Percentiles rank a stretch among this genome's conserved stretches.
Evolutionary conservation across 2,329 filamentous ascomycete species (phyloP).

Genomic region (Penicillium oxalicum): DNA sequence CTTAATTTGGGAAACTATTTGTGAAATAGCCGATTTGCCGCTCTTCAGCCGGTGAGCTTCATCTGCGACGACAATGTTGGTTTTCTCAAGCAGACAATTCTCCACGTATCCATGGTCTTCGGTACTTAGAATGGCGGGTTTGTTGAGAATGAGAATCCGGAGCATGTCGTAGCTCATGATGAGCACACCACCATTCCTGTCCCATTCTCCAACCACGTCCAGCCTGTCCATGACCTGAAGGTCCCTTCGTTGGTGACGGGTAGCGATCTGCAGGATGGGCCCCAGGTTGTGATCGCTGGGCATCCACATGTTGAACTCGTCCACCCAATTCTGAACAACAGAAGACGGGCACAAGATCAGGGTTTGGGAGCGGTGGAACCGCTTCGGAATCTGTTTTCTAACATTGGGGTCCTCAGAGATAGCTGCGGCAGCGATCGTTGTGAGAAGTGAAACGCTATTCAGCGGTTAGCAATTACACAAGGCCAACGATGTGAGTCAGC

Average conservation of each 20-base stretch:
- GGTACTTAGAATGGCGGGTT: conserved; percentile 16
- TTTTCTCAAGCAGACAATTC: conserved; percentile 51
- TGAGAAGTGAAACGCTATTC: conserved; percentile 64
- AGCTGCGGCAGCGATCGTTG: conserved; percentile 63
- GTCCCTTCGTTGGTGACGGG: conserved; percentile 30
- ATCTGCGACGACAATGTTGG: conserved; percentile 74
- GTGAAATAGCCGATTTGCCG: conserved; percentile 46
- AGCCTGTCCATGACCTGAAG: conserved; percentile 35
- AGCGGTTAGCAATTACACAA: conserved; percentile 3
- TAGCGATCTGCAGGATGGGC: conserved; percentile 48
- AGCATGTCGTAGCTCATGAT: conserved; percentile 71
- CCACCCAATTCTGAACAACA: conserved; percentile 74
- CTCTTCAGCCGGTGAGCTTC: conserved; percentile 82
- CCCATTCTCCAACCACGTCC: conserved; percentile 54
- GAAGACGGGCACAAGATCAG: conserved; percentile 70
- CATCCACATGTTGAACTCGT: conserved; percentile 69
- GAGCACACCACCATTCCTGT: conserved; percentile 62
- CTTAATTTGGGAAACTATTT: conserved; percentile 53
- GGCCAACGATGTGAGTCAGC: background rate
- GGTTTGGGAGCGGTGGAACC: conserved; percentile 57
- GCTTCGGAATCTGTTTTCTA: conserved; percentile 60
- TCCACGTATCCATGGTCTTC: conserved; percentile 37
- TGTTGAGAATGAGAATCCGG: conserved; percentile 38
- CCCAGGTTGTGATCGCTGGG: conserved; percentile 51
- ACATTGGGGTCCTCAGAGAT: conserved; percentile 54